Evolutionary conservation across 2,329 filamentous ascomycete genomes (phyloP), one percentile per base, ranked within the genome.

Genomic region (Thielaviopsis euricoi): DNA sequence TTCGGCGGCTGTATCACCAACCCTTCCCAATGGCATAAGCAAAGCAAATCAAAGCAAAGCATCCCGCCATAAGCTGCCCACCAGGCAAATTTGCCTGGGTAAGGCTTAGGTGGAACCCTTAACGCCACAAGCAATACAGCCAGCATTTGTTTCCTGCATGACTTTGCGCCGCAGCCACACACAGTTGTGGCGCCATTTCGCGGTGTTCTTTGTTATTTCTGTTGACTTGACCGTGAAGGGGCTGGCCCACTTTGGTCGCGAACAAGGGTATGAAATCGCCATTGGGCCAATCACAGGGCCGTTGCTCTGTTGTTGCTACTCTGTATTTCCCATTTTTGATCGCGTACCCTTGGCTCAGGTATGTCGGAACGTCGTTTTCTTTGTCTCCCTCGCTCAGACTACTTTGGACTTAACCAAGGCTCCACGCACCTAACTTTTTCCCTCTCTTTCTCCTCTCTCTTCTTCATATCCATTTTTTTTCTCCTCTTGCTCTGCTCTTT

Each of bases 301-400:
- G 80, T 83, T 83, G 79, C 77, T 64, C 68, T 63, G 76, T 68
- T 66, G 77, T 80, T 79, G 75, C 72, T 66, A 68, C 63, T 79
- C 74, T 79, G 79, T 73, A 78, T 61, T 53, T 60, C 29, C 55
- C 55, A 55, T 52, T 55, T 50, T 55, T 58, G 52, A 54, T 58
- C 59, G 56, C 59, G 59, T 58, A 60, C 59, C 56, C 59, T 58
- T 60, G 59, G 55, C 22, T 21, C 33, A 60, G 59, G 59, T 53
- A 60, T 58, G 56, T 60, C 56, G 52, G 59, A 58, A 58, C 56
- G 58, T 60, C 53, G 17, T 19, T 60, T 57, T 60, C 50, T 58
- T 54, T 56, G 52, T 60, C 59, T 60, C 59, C 55, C 59, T 58
- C 59, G 56, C 22, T 48, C 37, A 57, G 46, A 53, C 33, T 29